These are phyloP conservation scores for Fusarium buxicola DNA, from an alignment of 2,329 filamentous ascomycete genomes.

Conservation along the genomic window DNA sequence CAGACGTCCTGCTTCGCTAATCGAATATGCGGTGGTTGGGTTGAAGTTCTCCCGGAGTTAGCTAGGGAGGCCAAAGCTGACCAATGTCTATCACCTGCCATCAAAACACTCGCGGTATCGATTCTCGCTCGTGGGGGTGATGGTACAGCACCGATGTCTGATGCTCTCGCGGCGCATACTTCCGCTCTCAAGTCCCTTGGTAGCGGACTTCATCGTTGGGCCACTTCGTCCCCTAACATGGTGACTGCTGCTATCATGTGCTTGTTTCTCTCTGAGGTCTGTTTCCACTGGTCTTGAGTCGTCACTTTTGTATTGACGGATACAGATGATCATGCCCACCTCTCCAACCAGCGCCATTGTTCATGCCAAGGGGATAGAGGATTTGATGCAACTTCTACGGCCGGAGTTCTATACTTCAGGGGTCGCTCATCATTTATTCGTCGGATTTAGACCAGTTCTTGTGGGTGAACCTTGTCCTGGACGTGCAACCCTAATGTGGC, in stretches of 20 bases:
- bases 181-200: constrained; percentile 47
- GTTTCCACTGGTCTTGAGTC: neutral
- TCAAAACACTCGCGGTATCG: constrained; percentile 50
- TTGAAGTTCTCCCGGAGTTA: constrained; percentile 52
- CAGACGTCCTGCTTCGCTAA: constrained; percentile 44
- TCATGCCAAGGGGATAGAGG: constrained; percentile 51
- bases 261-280: constrained; percentile 18
- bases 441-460: constrained; percentile 54
- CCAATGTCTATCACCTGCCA: constrained; percentile 44
- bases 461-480: constrained; percentile 41
- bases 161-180: constrained; percentile 47
- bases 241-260: constrained; percentile 25
- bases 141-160: constrained; percentile 37
- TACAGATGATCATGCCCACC: constrained; percentile 48
- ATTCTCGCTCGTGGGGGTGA: constrained; percentile 42
- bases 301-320: neutral
- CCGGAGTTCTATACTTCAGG: constrained; percentile 49
- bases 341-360: constrained; percentile 40
- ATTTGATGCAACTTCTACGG: constrained; percentile 48
- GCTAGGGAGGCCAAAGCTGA: constrained; percentile 30
- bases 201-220: constrained; percentile 3
- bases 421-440: constrained; percentile 52
- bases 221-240: neutral
- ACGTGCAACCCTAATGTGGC: neutral
- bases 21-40: constrained; percentile 55